Evolutionary conservation across 495 filamentous ascomycete genomes (phyloP), one percentile per base, ranked within the genome.

Genomic region (Aspergillus ellipticus): DNA sequence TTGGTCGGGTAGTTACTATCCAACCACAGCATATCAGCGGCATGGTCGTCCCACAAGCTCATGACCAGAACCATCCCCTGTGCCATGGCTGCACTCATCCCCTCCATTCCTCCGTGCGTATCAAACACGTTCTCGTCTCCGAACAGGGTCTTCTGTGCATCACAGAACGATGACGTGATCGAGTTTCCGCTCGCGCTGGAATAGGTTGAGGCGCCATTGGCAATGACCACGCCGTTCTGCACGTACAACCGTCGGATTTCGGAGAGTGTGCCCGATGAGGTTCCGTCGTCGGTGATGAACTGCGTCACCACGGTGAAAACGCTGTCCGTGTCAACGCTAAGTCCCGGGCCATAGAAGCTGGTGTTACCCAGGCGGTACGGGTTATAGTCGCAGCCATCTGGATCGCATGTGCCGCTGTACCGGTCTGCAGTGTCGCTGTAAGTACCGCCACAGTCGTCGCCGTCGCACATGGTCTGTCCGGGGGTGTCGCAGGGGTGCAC

Each of bases 351-450:
- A 72, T 81, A 89, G 80, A 86, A 90, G 64, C 59, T 63, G 17
- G 63, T 77, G 69, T 83, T 75, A 52, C 86, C 86, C 73, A 81
- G 73, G 59, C 81, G 82, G 80, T 84, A 90, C 15, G 82, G 72
- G 83, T 92, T 92, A 82, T 87, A 89, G 66, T 89, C 87, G 70
- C 88, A 92, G 53, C 87, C 86, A 65, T 85, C 85, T 57, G 88
- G 83, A 65, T 92, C 89, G 66, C 88, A 92, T 52, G 82, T 78
- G 48, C 79, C 81, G 37, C 49, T 69, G 57, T 81, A 80, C 53
- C 74, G 73, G 53, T 67, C 60, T 13, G 35, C 8, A 10, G 43
- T 47, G 45, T 15, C n/a, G 41, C 59, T 68, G 61, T 78, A 75
- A 13, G 74, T 73, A 41, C 77, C 77, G 42, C 80, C 82, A 57